Evolutionary conservation across 2,329 filamentous ascomycete species (phyloP).

Genomic region (Chaetomiaceae sp.): DNA sequence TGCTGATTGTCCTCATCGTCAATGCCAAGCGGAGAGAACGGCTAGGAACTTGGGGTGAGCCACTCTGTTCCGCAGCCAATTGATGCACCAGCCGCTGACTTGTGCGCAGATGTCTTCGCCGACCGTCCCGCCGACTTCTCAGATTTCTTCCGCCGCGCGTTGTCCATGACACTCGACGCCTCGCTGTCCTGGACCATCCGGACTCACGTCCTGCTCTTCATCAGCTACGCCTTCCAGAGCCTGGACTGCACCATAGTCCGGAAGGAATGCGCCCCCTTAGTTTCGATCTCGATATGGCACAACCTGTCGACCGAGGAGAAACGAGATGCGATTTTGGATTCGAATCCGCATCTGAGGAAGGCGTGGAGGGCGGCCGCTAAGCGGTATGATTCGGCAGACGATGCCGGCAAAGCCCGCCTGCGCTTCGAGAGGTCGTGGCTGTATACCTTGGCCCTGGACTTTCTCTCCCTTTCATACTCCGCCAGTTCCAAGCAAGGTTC

Average conservation of each 20-base stretch:
- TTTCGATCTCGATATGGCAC: constrained; percentile 94
- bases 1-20: constrained; percentile 77
- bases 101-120: constrained; percentile 61
- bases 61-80: too few species aligned
- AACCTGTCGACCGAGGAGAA: constrained; percentile 74
- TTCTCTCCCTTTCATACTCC: constrained; percentile 66
- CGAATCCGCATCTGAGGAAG: constrained; percentile 70
- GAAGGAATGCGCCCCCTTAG: constrained; percentile 92
- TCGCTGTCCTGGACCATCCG: constrained; percentile 61
- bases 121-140: constrained; percentile 78
- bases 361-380: constrained; percentile 85
- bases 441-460: constrained; percentile 77
- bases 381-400: constrained; percentile 81
- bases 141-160: constrained; percentile 76
- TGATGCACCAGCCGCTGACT: constrained; percentile 11
- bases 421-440: constrained; percentile 93
- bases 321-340: constrained; percentile 66
- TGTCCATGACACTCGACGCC: constrained; percentile 76
- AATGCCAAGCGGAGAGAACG: constrained; percentile 86
- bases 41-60: constrained; percentile 78
- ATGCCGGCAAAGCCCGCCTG: constrained; percentile 67
- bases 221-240: constrained; percentile 89
- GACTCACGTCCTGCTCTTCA: constrained; percentile 79
- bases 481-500: constrained; percentile 42
- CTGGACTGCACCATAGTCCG: constrained; percentile 82